A percentile compares a stretch with the other conserved stretches of the same genome.
These are phyloP conservation scores for Colletotrichum sojae DNA, from an alignment of 2,329 filamentous ascomycete species.

Conservation along the genomic window DNA sequence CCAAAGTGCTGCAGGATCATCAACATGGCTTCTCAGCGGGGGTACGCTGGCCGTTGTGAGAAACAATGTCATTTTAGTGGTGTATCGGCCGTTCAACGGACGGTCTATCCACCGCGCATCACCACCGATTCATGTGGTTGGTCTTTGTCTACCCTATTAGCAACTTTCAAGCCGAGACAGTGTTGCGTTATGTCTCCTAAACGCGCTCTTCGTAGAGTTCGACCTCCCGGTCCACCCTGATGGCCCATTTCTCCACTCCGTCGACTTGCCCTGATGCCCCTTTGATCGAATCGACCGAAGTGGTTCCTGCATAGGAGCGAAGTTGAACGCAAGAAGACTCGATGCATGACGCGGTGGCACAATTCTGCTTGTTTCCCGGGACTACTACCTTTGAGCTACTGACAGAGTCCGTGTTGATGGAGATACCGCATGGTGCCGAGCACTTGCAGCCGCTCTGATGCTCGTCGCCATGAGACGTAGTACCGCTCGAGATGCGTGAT, in stretches of 20 bases:
- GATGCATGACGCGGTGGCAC: slow-evolving; percentile 46
- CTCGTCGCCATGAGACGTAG: slow-evolving; percentile 39
- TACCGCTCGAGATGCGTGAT: slow-evolving; percentile 56
- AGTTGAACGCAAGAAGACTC: slow-evolving; percentile 40
- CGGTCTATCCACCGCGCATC: too few relatives aligned
- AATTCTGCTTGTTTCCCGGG: slow-evolving; percentile 37
- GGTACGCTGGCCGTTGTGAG: too few relatives aligned
- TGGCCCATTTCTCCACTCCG: slow-evolving; percentile 43
- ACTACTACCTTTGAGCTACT: too few relatives aligned
- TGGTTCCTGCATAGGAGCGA: slow-evolving; percentile 3
- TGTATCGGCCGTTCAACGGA: too few relatives aligned
- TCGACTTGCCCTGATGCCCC: slow-evolving; percentile 51
- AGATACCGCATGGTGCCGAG: slow-evolving; percentile 34
- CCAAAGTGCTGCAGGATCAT: too few relatives aligned
- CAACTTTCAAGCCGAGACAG: background rate
- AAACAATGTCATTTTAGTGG: too few relatives aligned
- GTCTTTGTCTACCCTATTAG: background rate
- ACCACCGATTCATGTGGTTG: too few relatives aligned
- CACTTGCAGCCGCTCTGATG: slow-evolving; percentile 39
- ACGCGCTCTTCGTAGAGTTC: slow-evolving; percentile 51
- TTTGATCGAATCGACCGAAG: slow-evolving; percentile 46
- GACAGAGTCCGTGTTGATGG: too few relatives aligned
- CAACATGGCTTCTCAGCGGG: too few relatives aligned
- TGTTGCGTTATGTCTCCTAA: slow-evolving; percentile 10
- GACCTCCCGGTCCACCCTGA: slow-evolving; percentile 50